Conservation (phyloP, 106 monocot species). For the Ottelia alismoides region DNA sequence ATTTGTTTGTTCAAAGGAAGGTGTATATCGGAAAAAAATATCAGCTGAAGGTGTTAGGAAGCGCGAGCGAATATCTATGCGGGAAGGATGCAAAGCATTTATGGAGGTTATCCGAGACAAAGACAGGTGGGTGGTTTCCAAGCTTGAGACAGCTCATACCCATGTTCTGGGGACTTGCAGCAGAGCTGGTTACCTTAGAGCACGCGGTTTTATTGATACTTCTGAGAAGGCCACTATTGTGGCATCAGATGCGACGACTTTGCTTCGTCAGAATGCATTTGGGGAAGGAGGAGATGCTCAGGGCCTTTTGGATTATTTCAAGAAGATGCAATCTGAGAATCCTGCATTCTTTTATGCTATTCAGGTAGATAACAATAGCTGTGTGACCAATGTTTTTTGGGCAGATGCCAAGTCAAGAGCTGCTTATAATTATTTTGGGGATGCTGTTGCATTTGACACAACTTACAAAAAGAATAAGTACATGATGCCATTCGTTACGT, state of each 20-base stretch:
- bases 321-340: conserved; percentile 65
- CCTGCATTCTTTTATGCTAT: conserved; percentile 75
- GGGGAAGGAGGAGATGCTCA: conserved; percentile 82
- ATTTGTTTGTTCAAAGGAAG: conserved; percentile 95
- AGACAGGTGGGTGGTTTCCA: conserved; percentile 71
- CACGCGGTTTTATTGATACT: conserved; percentile 59
- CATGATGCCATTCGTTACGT: conserved; percentile 95
- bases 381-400: conserved; percentile 87
- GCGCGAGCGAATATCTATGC: conserved; percentile 83
- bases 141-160: conserved; percentile 86
- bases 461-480: conserved; percentile 97
- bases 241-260: conserved; percentile 40
- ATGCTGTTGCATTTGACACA: conserved; percentile 80
- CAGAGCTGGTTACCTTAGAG: conserved; percentile 79
- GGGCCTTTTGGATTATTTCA: conserved; percentile 75
- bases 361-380: conserved; percentile 85
- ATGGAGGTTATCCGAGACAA: conserved; percentile 89
- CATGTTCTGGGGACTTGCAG: conserved; percentile 83
- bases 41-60: conserved; percentile 56
- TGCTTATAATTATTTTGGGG: conserved; percentile 73
- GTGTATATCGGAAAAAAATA: conserved; percentile 70
- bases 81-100: conserved; percentile 95
- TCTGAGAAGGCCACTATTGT: conserved; percentile 41
- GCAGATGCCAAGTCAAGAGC: conserved; percentile 56
- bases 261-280: conserved; percentile 71